Evolutionary conservation across 2,329 filamentous ascomycete species (phyloP), one percentile per base, ranked within the genome.

Genomic region (Septoria linicola): DNA sequence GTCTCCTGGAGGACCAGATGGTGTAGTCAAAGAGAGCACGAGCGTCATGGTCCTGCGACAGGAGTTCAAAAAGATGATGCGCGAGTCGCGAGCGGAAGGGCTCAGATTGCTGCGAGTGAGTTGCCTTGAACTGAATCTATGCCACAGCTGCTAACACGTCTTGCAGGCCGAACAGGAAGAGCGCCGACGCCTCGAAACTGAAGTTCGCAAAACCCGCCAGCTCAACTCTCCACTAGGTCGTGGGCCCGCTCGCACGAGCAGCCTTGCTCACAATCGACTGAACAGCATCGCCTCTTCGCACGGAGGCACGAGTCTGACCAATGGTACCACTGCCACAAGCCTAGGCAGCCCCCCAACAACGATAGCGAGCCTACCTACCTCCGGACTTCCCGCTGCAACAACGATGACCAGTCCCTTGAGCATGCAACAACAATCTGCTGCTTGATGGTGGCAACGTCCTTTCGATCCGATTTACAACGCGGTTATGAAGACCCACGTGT

Each of bases 41-140:
- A 87, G 83, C 60, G 84, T 82, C 19, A 80, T 80, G 70, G 83
- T 88, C 34, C 65, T 89, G 63, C 83, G 83, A 69, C 84, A 83
- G 56, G 85, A 89, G 67, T 89, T 89, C 66, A 87, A 87, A 74
- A 88, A 85, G 73, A 88, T 88, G 85, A 88, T 88, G 84, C 78
- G 83, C 57, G 84, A 88, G 63, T 82, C 82, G 41, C 80, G 84
- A 55, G 75, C 77, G 1, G 85, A 89, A 67, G 83, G 80, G 55
- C 72, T 82, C 62, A 85, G 79, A 70, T 73, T 78, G 53, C 65
- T 88, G 50, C 82, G 80, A 73, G 85, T 88, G 69, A 72, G 81
- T 73, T 14, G 8, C 36, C 55, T 39, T 17, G 11, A 47, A 16
- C 19, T 20, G 14, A 8, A 36, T 36, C 27, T 49, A 16, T 41